A percentile compares a stretch with the other conserved stretches of the same genome.
Conservation (phyloP, 2,329 filamentous ascomycete species). For the Mollisia scopiformis region DNA sequence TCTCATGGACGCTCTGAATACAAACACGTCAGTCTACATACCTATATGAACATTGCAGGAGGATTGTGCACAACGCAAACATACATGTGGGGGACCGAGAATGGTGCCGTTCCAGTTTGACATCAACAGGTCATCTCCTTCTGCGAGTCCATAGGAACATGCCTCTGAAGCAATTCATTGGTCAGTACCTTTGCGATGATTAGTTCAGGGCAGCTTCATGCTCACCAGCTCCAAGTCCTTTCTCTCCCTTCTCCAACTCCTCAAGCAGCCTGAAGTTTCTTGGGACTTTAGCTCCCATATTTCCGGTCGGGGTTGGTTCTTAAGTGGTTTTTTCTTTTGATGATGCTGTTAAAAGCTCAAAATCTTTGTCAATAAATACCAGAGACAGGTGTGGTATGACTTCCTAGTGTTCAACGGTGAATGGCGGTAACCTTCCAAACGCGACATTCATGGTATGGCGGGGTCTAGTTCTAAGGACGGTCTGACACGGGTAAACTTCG, state of each 20-base stretch:
- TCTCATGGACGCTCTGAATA: conserved; percentile 87
- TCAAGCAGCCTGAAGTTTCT: conserved; percentile 96
- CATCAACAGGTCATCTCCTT: conserved; percentile 94
- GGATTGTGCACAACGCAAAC: conserved; percentile 43
- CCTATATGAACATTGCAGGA: not conserved
- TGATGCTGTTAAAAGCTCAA: not conserved
- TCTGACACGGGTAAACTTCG: conserved; percentile 20
- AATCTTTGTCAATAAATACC: not conserved
- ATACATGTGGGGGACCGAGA: conserved; percentile 90
- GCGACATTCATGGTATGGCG: conserved; percentile 3
- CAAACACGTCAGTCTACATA: not conserved
- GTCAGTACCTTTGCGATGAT: conserved; percentile 23
- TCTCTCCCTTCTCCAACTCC: conserved; percentile 98
- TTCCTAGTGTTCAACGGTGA: not conserved
- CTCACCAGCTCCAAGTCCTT: conserved; percentile 87
- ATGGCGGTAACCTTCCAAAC: not conserved
- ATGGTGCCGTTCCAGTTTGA: conserved; percentile 99
- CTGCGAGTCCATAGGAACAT: conserved; percentile 94
- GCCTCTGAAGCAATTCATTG: conserved; percentile 63
- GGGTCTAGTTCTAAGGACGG: conserved; percentile 3
- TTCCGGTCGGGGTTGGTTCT: conserved; percentile 1
- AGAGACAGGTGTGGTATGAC: not conserved
- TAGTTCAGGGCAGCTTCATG: conserved; percentile 21
- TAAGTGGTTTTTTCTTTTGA: not conserved
- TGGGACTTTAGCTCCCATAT: conserved; percentile 72